Evolutionary conservation across 495 filamentous ascomycete species (phyloP), one percentile per base, ranked within the genome.

Genomic region (Paragyromitra xinjiangensis): DNA sequence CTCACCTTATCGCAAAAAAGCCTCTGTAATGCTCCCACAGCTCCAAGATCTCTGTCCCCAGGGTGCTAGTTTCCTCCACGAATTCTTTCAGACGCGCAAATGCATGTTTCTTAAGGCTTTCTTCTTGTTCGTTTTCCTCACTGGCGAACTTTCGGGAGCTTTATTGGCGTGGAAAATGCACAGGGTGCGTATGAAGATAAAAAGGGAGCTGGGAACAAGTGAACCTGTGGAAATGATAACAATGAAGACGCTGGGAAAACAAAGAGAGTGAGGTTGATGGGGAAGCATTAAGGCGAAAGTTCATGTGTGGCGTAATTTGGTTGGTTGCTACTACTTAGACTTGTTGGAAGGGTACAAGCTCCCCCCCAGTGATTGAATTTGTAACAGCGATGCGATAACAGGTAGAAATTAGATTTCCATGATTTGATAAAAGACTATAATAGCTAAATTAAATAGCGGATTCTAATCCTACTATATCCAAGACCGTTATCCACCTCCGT

Each of bases 141-240:
- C 61, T 26, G 40, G 55, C 12, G 22, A n/a, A 4, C 9, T 45
- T 6, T 56, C 59, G 9, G 53, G 67, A 9, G 53, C 39, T 14
- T 34, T 61, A 5, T 19, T 61, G 6, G 67, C 53, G 6, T 70
- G 39, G 67, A 44, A 42, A 14, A 70, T 70, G 8, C 67, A 61
- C 24, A 22, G 22, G 14, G 40, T 39, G 29, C 34, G 19, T 40
- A 39, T 39, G 58, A 39, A 39, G 58, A 19, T 24, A 19, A 53
- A 22, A n/a, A 53, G 6, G 14, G 14, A 62, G 58, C 40, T 39
- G 29, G 16, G 2, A 12, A 16, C 14, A 39, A 29, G 29, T 2
- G 34, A 14, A 8, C 3, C 16, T 62, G 29, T 19, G 6, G 29
- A 39, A n/a, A 62, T 62, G 58, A 16, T 39, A 9, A 24, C 6